These are phyloP conservation scores for Castanea mollissima DNA, from an alignment of 306 rosid genomes.

Conservation along the genomic window DNA sequence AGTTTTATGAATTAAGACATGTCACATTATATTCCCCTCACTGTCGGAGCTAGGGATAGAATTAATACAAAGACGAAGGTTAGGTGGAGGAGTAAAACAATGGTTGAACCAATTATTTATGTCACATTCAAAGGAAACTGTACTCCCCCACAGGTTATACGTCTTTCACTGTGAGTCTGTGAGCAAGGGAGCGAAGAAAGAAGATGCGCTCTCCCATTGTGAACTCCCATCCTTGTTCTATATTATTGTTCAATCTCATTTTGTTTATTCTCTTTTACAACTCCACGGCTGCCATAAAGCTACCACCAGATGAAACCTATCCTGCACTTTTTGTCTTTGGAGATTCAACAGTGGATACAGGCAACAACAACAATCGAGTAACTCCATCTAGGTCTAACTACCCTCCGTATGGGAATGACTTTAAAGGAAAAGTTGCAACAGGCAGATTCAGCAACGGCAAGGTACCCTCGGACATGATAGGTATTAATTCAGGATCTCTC, in stretches of 20 bases:
- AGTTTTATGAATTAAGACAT: too few relatives aligned
- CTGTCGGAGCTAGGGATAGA: too few relatives aligned
- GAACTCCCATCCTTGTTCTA: background rate
- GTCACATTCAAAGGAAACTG: too few relatives aligned
- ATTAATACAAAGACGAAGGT: too few relatives aligned
- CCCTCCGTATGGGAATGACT: background rate
- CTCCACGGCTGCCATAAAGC: background rate
- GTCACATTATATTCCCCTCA: too few relatives aligned
- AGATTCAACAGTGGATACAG: slow-evolving; percentile 52
- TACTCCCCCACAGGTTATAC: too few relatives aligned
- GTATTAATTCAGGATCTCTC: background rate
- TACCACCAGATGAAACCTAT: slow-evolving; percentile 27
- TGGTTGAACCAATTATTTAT: too few relatives aligned
- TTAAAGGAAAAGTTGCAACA: background rate
- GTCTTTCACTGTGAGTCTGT: too few relatives aligned
- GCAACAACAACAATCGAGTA: slow-evolving; percentile 40
- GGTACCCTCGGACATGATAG: background rate
- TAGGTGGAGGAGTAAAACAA: too few relatives aligned
- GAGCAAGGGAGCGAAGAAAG: background rate
- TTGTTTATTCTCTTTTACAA: background rate
- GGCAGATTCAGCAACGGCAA: background rate
- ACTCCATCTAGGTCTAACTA: slow-evolving; percentile 24
- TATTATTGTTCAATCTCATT: background rate
- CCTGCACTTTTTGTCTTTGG: slow-evolving; percentile 46
- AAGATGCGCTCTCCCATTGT: background rate